Conservation (phyloP, 1,284 basidiomycete species). For the Rhodotorula glutinis region DNA sequence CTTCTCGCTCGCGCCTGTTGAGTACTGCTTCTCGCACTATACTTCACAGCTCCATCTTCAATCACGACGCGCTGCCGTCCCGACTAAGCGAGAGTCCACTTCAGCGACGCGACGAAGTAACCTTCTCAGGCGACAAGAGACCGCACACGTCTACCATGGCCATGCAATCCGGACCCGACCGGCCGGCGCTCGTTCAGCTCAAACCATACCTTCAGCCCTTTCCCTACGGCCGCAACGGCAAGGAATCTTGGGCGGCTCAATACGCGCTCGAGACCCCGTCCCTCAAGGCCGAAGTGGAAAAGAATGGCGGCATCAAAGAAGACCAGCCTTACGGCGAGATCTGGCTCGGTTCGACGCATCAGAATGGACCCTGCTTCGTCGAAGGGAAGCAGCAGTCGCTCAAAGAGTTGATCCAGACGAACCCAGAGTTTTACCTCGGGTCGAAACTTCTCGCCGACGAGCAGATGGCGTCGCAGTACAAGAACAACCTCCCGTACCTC, state of each 20-base stretch:
- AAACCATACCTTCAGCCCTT: constrained; percentile 41
- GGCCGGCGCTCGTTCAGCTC: constrained; percentile 32
- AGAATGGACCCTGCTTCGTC: constrained; percentile 31
- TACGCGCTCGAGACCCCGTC: constrained; percentile 28
- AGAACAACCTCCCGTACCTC: constrained; percentile 36
- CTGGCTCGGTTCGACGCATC: constrained; percentile 31
- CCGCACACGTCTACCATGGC: neutral
- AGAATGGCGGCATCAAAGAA: constrained; percentile 34
- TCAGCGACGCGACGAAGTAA: too few species aligned
- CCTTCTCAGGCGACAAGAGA: neutral
- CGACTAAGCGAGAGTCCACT: too few species aligned
- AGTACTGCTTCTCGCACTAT: too few species aligned
- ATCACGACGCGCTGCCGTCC: too few species aligned
- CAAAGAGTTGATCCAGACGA: constrained; percentile 20
- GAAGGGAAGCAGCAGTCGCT: constrained; percentile 20
- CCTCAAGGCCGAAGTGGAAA: constrained; percentile 9
- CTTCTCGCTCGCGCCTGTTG: too few species aligned
- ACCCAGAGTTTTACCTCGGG: constrained; percentile 33
- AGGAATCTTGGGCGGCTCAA: constrained; percentile 32
- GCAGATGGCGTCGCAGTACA: constrained; percentile 32
- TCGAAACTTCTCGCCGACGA: constrained; percentile 31
- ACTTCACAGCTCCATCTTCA: too few species aligned
- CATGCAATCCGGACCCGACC: neutral
- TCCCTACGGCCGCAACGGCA: constrained; percentile 31
- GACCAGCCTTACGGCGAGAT: constrained; percentile 39